Conservation (phyloP, 164 flowering plant genomes). For the Vitis amurensis region DNA sequence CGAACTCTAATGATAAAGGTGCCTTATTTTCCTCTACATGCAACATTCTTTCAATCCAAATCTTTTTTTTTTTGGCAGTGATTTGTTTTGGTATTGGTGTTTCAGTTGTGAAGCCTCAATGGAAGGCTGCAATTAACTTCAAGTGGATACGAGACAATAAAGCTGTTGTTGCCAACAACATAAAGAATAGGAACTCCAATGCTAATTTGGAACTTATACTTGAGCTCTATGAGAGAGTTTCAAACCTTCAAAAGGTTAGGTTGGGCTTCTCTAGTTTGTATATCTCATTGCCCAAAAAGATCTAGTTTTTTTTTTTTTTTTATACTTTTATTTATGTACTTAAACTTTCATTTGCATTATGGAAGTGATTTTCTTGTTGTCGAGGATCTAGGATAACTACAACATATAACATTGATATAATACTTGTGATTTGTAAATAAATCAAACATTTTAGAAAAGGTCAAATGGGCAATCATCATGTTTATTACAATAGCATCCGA, state of each 20-base stretch:
- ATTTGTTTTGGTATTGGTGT: conserved; percentile 3
- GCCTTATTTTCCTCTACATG: conserved; percentile 1
- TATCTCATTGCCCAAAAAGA: neutral
- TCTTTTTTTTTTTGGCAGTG: neutral
- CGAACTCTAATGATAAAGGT: conserved; percentile 25
- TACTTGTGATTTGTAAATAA: too few relatives aligned
- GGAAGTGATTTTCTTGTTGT: too few relatives aligned
- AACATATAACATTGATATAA: too few relatives aligned
- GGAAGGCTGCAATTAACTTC: conserved; percentile 92
- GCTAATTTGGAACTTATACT: conserved; percentile 82
- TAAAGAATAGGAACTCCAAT: conserved; percentile 68
- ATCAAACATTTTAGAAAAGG: too few relatives aligned
- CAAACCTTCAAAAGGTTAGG: conserved; percentile 77
- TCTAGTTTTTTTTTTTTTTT: neutral
- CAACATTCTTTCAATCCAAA: neutral
- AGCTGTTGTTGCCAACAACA: conserved; percentile 64
- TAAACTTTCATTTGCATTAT: neutral
- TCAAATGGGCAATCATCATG: too few relatives aligned
- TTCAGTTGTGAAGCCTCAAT: conserved; percentile 56
- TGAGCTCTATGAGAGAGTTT: conserved; percentile 62
- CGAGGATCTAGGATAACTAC: too few relatives aligned
- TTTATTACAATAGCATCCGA: too few relatives aligned
- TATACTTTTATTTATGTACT: neutral
- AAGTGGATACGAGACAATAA: conserved; percentile 91
- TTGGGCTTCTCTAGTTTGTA: neutral